phyloP scores from a whole-genome alignment of 2,329 filamentous ascomycete genomes.

The Pleurostoma richardsiae region DNA sequence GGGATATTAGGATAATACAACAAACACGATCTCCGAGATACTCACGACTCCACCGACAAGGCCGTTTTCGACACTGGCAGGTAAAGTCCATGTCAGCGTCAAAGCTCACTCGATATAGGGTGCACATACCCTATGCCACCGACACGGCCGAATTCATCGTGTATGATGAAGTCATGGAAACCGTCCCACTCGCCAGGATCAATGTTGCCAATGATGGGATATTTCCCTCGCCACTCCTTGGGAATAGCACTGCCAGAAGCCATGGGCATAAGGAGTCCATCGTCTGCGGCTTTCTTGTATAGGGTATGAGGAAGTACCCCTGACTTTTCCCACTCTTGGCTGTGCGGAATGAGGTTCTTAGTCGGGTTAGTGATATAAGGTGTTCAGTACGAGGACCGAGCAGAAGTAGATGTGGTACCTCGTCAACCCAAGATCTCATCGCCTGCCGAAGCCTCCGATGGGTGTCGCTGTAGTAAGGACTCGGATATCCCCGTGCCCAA shows the following conservation, averaged over 20 bases:
- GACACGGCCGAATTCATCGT: constrained; percentile 25
- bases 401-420: not conserved
- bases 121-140: constrained; percentile 11
- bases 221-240: constrained; percentile 2
- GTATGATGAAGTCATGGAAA: constrained; percentile 28
- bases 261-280: constrained; percentile 9
- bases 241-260: constrained; percentile 5
- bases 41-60: constrained; percentile 8
- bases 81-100: constrained; percentile 8
- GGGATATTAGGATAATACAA: not conserved
- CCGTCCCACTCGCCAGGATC: constrained; percentile 25
- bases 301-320: constrained; percentile 2
- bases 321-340: constrained; percentile 7
- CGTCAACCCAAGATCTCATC: constrained; percentile 10
- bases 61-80: constrained; percentile 12
- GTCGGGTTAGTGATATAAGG: no score
- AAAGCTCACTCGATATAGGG: constrained; percentile 5
- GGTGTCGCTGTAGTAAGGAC: constrained; percentile 8
- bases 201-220: constrained; percentile 18
- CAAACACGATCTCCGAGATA: not conserved
- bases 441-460: constrained; percentile 7
- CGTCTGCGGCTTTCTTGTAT: constrained; percentile 5
- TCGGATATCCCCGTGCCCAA: constrained; percentile 8
- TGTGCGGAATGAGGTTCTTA: constrained; percentile 7
- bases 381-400: no score